Percentiles rank a stretch among this genome's conserved stretches.
These are phyloP conservation scores for Boletus speciosus DNA, from an alignment of 768 basidiomycete genomes.

Conservation along the genomic window DNA sequence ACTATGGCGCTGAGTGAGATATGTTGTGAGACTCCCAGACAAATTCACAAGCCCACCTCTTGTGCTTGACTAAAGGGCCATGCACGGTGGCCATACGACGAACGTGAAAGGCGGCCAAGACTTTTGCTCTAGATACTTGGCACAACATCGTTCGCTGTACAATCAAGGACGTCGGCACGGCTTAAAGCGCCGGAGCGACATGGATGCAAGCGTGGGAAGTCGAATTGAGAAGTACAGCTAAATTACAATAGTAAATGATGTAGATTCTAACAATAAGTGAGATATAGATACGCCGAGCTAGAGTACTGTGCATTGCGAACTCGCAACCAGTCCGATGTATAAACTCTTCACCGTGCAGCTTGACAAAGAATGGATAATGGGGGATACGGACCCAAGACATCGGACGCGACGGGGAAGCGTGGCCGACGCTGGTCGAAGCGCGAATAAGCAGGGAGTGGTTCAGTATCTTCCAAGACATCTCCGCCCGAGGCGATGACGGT, in stretches of 20 bases:
- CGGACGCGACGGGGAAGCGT: slow-evolving; percentile 16
- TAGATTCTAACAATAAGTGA: slow-evolving; percentile 1
- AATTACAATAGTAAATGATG: not conserved
- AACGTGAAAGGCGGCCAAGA: slow-evolving; percentile 24
- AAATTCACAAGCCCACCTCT: slow-evolving; percentile 36
- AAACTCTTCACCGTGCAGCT: not conserved
- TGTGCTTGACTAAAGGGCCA: slow-evolving; percentile 36
- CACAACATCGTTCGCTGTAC: slow-evolving; percentile 27
- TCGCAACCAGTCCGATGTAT: not conserved
- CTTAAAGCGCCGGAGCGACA: not conserved
- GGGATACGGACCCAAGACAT: slow-evolving; percentile 29
- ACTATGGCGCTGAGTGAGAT: slow-evolving; percentile 34
- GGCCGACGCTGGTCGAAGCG: slow-evolving; percentile 24
- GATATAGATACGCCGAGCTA: slow-evolving; percentile 2
- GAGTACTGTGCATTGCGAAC: too few species aligned
- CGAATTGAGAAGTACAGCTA: too few species aligned
- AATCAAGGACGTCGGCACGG: not conserved
- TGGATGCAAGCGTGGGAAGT: not conserved
- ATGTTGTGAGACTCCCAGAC: not conserved
- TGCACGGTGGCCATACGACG: slow-evolving; percentile 45
- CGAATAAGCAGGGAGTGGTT: slow-evolving; percentile 25
- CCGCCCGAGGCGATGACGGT: not conserved
- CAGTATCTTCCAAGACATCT: slow-evolving; percentile 6
- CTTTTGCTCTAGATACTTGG: slow-evolving; percentile 16
- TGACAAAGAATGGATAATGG: slow-evolving; percentile 11